Conservation (phyloP, 2,329 filamentous ascomycete species). For the Xylaria hypoxylon region DNA sequence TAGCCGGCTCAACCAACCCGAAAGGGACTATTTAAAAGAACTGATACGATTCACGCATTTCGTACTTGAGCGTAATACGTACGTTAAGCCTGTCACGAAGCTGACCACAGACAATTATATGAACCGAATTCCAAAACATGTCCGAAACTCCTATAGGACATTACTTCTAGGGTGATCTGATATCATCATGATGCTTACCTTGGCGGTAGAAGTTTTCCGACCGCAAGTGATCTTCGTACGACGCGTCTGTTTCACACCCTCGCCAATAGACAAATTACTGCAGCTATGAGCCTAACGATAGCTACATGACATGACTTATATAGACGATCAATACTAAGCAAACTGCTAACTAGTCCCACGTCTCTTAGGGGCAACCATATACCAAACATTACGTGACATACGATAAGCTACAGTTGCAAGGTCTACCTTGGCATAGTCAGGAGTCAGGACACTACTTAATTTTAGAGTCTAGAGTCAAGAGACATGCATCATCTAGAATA, state of each 20-base stretch:
- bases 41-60: background rate
- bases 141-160: background rate
- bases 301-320: background rate
- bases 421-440: conserved; percentile 24
- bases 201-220: background rate
- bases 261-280: background rate
- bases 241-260: background rate
- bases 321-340: conserved; percentile 1
- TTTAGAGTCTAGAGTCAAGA: background rate
- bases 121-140: background rate
- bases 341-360: background rate
- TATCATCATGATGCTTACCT: background rate
- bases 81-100: background rate
- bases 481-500: too few relatives aligned
- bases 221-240: background rate
- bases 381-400: conserved; percentile 10
- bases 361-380: background rate
- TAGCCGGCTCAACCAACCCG: conserved; percentile 4
- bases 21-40: background rate
- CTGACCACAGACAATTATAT: conserved; percentile 9
- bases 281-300: background rate
- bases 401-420: conserved; percentile 8
- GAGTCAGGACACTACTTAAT: background rate
- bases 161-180: background rate
- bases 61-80: conserved; percentile 1